Evolutionary conservation across 169 alveolate genomes (phyloP).

Genomic region (Eimeria zaria): DNA sequence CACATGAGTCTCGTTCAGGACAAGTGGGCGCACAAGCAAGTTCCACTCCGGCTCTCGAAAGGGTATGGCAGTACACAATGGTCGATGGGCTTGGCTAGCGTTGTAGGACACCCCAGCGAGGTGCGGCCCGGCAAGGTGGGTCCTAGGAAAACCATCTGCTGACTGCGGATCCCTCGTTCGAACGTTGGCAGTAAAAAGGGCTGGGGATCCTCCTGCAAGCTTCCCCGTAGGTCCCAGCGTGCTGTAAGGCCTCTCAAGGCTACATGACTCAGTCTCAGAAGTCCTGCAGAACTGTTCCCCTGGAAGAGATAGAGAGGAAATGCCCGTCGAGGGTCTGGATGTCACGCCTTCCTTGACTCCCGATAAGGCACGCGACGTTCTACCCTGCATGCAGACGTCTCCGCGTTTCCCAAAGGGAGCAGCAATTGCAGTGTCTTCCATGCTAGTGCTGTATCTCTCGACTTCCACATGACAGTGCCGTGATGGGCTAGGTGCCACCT

Average conservation of each 20-base stretch:
- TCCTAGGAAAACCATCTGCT: neutral
- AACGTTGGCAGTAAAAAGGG: neutral
- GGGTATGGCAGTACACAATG: neutral
- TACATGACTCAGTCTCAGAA: neutral
- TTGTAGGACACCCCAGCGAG: neutral
- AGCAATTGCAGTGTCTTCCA: slow-evolving; percentile 41
- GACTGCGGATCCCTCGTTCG: neutral
- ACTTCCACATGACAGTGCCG: neutral
- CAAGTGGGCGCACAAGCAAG: slow-evolving; percentile 23
- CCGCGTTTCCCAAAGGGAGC: neutral
- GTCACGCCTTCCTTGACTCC: neutral
- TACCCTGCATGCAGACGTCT: slow-evolving; percentile 1
- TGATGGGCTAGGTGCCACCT: neutral
- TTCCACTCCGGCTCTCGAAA: slow-evolving; percentile 26
- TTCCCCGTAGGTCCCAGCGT: neutral
- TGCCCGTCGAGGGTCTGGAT: neutral
- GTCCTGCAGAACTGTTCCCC: neutral
- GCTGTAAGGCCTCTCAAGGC: neutral
- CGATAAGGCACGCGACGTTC: neutral
- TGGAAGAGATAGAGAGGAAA: neutral
- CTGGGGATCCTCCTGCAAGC: neutral
- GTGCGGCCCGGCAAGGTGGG: slow-evolving; percentile 4
- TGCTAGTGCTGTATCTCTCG: neutral
- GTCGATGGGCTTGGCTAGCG: neutral
- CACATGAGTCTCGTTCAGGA: slow-evolving; percentile 35